Evolutionary conservation across 345 rosid species (phyloP), one percentile per base, ranked within the genome.

Genomic region (Eutrema heterophyllum): DNA sequence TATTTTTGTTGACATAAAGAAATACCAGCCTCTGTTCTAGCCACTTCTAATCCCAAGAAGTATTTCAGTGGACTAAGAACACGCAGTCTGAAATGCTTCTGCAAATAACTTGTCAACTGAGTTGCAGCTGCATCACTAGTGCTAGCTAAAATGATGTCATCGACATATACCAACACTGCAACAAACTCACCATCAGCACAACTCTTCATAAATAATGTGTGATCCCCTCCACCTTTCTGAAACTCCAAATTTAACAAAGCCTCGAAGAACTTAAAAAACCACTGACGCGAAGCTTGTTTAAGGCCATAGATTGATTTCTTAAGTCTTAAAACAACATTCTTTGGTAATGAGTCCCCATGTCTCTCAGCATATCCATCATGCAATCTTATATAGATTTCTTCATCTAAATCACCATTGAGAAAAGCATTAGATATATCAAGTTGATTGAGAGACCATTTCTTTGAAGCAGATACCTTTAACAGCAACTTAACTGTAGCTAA

Each of bases 81-180:
- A 0, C 13, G 29, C 1, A 21, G 1, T 24, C 0, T 4, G 14
- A 49, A 49, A 1, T 1, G 1, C 1, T 9, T 0, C 0, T 49
- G 12, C 1, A 49, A 0, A 49, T 3, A 2, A 0, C 0, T 1
- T 0, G 13, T 18, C 1, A 49, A 9, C 0, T 4, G 4, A 3
- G 13, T 2, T 0, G 13, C 29, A 9, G 2, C 6, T 1, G 0
- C 2, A 1, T 9, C 29, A 8, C 2, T 9, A 3, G 54, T 49
- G 13, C 6, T 21, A 1, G 54, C 54, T 9, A 49, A 21, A 2
- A 49, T 4, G 0, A 49, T 49, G 0, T 21, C 29, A 3, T 49
- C 54, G 0, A 49, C 54, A 4, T 43, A 43, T 1, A 43, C 7
- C 15, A 43, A 1, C 0, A 43, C 6, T 0, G 15, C 15, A 13